Conservation (phyloP, 257 asterid species). For the Coffea eugenioides region DNA sequence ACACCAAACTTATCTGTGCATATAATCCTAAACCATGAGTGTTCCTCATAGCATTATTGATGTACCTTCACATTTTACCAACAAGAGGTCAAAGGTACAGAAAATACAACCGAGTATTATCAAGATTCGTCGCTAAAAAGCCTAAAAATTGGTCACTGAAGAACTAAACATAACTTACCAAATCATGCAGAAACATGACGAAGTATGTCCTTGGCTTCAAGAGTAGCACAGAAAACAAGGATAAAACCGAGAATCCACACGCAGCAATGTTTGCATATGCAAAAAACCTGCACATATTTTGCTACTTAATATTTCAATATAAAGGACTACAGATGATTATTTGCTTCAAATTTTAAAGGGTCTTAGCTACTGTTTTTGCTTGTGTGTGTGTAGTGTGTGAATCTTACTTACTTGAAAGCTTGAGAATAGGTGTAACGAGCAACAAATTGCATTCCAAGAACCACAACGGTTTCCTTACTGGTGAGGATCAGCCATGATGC, state of each 20-base stretch:
- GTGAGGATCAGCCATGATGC: conserved; percentile 51
- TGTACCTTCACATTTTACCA: no score
- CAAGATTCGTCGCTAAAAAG: background rate
- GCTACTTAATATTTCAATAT: no score
- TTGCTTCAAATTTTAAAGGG: background rate
- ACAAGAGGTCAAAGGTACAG: background rate
- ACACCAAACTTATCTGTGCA: no score
- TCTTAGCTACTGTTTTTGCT: background rate
- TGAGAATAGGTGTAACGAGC: conserved; percentile 60
- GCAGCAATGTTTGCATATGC: conserved; percentile 51
- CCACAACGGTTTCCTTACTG: conserved; percentile 34
- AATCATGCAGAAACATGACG: conserved; percentile 57
- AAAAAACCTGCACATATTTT: conserved; percentile 45
- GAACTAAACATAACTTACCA: conserved; percentile 36
- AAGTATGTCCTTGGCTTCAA: conserved; percentile 29
- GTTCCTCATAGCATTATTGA: background rate
- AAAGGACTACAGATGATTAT: background rate
- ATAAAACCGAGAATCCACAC: conserved; percentile 33
- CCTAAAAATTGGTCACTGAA: background rate
- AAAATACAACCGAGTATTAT: no score
- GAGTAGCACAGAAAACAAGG: conserved; percentile 25
- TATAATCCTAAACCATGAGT: no score
- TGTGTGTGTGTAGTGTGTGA: no score
- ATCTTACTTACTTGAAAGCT: conserved; percentile 42
- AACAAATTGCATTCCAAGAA: conserved; percentile 34